Evolutionary conservation across 495 filamentous ascomycete genomes (phyloP).

Genomic region (Jackrogersella minutella): DNA sequence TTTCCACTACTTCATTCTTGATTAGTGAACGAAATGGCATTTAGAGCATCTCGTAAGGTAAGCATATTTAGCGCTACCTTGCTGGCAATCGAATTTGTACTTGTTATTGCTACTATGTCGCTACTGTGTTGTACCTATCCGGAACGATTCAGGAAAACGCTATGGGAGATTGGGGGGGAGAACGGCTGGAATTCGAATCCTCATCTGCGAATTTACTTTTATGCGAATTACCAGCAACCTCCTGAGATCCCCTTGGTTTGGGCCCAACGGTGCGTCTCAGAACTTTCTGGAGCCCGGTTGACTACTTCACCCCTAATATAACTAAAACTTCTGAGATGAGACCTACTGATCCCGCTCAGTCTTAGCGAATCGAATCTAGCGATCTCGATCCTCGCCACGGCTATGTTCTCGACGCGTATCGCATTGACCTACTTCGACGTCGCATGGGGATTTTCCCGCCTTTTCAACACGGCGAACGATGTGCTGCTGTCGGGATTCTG

Average conservation of each 20-base stretch:
- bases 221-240: slow-evolving; percentile 42
- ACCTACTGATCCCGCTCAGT: slow-evolving; percentile 13
- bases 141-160: slow-evolving; percentile 18
- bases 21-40: neutral
- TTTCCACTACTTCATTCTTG: neutral
- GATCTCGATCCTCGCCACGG: slow-evolving; percentile 20
- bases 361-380: slow-evolving; percentile 32
- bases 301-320: too few species aligned
- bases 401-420: slow-evolving; percentile 14
- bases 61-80: neutral
- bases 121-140: slow-evolving; percentile 31
- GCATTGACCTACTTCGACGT: slow-evolving; percentile 9
- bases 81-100: neutral
- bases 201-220: slow-evolving; percentile 40
- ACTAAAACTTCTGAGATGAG: neutral
- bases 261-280: slow-evolving; percentile 35
- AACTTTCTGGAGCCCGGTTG: neutral
- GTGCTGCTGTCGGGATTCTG: slow-evolving; percentile 37
- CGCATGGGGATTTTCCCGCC: neutral
- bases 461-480: slow-evolving; percentile 23
- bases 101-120: slow-evolving; percentile 17
- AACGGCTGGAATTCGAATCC: slow-evolving; percentile 44
- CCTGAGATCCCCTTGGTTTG: slow-evolving; percentile 39
- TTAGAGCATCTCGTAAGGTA: neutral
- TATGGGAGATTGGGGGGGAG: slow-evolving; percentile 40